A percentile compares a stretch with the other conserved stretches of the same genome.
Evolutionary conservation across 371 early-diverging fungal genomes (phyloP).

Genomic region (Saksenaea oblongispora): DNA sequence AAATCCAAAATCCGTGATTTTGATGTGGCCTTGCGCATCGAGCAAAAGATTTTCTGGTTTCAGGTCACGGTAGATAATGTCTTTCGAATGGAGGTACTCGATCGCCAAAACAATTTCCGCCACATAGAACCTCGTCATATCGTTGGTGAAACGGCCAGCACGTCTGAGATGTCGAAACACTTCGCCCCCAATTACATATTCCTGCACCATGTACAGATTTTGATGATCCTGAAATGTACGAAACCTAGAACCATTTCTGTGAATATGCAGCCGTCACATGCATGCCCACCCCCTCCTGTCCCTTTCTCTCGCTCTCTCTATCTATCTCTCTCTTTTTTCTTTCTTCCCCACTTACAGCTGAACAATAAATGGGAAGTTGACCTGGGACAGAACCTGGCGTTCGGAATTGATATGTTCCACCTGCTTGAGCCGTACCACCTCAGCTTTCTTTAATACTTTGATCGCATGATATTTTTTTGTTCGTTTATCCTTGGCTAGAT

Average conservation of each 20-base stretch:
- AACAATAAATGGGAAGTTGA: conserved; percentile 95
- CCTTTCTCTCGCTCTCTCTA: neutral
- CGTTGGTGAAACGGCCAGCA: conserved; percentile 86
- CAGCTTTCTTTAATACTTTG: conserved; percentile 91
- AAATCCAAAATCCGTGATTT: conserved; percentile 99
- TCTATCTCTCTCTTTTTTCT: neutral
- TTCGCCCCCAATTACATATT: conserved; percentile 97
- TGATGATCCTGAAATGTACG: conserved; percentile 90
- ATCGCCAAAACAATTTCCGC: conserved; percentile 81
- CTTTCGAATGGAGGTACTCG: conserved; percentile 89
- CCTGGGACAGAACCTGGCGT: conserved; percentile 84
- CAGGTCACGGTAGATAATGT: conserved; percentile 95
- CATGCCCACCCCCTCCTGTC: neutral
- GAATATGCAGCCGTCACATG: neutral
- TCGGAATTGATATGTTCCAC: conserved; percentile 98
- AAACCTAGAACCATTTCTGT: conserved; percentile 47
- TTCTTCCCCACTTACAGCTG: conserved; percentile 81
- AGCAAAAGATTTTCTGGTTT: conserved; percentile 96
- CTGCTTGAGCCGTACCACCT: conserved; percentile 91
- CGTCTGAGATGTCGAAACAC: conserved; percentile 94
- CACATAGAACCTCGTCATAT: conserved; percentile 85
- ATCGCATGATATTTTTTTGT: conserved; percentile 82
- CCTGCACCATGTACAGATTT: conserved; percentile 93
- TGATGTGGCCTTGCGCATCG: conserved; percentile 91
- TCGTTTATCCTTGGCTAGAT: conserved; percentile 67